Evolutionary conservation across 176 grass and related monocot genomes (phyloP).

Genomic region (Hordeum marinum): DNA sequence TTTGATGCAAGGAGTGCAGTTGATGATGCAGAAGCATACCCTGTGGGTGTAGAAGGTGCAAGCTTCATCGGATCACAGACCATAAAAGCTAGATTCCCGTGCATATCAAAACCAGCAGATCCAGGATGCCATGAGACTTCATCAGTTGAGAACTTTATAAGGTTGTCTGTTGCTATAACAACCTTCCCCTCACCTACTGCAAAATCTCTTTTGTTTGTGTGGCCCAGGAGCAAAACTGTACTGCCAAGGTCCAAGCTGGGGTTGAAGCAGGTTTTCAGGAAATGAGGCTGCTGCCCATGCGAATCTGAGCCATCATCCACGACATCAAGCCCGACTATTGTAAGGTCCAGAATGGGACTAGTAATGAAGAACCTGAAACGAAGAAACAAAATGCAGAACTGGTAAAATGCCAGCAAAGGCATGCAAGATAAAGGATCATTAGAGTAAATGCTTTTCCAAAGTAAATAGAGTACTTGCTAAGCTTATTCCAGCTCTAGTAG

Average conservation of each 20-base stretch:
- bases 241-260: slow-evolving; percentile 79
- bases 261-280: slow-evolving; percentile 81
- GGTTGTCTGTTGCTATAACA: slow-evolving; percentile 83
- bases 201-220: slow-evolving; percentile 59
- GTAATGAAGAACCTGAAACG: slow-evolving; percentile 90
- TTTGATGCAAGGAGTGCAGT: slow-evolving; percentile 46
- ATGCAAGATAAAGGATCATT: slow-evolving; percentile 19
- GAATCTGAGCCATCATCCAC: slow-evolving; percentile 41
- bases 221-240: slow-evolving; percentile 68
- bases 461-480: neutral
- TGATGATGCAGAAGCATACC: slow-evolving; percentile 64
- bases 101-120: slow-evolving; percentile 89
- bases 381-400: neutral
- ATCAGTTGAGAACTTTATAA: slow-evolving; percentile 88
- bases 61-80: slow-evolving; percentile 96
- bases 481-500: neutral
- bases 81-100: slow-evolving; percentile 93
- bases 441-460: neutral
- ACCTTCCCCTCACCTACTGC: slow-evolving; percentile 79
- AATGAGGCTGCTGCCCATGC: slow-evolving; percentile 55
- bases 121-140: slow-evolving; percentile 70
- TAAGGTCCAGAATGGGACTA: slow-evolving; percentile 87
- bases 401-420: slow-evolving; percentile 13
- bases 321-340: slow-evolving; percentile 73
- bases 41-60: slow-evolving; percentile 65